Percentiles rank a stretch among this genome's conserved stretches.
Evolutionary conservation across 2,329 filamentous ascomycete genomes (phyloP).

Genomic region (Apiospora kogelbergensis): DNA sequence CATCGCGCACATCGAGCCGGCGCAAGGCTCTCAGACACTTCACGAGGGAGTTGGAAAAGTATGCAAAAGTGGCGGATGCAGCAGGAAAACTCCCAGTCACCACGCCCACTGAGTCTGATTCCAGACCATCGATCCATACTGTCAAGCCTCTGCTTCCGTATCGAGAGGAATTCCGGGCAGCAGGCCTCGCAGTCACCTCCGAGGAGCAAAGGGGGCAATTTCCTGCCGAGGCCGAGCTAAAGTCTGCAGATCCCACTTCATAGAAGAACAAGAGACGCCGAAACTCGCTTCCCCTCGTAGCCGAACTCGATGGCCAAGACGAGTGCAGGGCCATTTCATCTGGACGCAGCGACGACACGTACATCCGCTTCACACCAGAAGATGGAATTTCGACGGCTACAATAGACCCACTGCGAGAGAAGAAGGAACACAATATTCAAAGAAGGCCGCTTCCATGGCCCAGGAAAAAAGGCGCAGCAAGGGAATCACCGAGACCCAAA

Average conservation of each 20-base stretch:
- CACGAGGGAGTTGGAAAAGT: slow-evolving; percentile 40
- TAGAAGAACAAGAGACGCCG: neutral
- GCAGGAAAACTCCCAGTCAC: slow-evolving; percentile 38
- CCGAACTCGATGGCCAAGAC: slow-evolving; percentile 17
- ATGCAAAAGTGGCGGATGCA: slow-evolving; percentile 37
- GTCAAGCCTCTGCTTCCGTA: slow-evolving; percentile 54
- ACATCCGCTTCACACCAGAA: slow-evolving; percentile 24
- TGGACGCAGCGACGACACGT: slow-evolving; percentile 22
- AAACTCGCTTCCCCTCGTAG: neutral
- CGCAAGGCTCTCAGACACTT: slow-evolving; percentile 41
- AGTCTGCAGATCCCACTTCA: neutral
- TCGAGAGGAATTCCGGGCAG: slow-evolving; percentile 51
- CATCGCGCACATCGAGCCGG: slow-evolving; percentile 45
- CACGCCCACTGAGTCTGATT: slow-evolving; percentile 41
- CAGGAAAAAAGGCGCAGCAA: slow-evolving; percentile 19
- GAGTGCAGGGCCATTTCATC: slow-evolving; percentile 16
- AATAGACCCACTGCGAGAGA: slow-evolving; percentile 11
- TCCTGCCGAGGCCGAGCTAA: slow-evolving; percentile 8
- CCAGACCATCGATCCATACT: slow-evolving; percentile 47
- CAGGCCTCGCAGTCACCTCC: slow-evolving; percentile 58
- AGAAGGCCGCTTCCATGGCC: slow-evolving; percentile 24
- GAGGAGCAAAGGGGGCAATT: slow-evolving; percentile 37
- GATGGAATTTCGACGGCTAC: slow-evolving; percentile 17
- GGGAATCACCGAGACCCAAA: neutral
- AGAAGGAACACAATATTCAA: neutral